Percentiles rank a stretch among this genome's conserved stretches.
Conservation (phyloP, 2,329 filamentous ascomycete species). For the Pseudogymnoascus sp. region DNA sequence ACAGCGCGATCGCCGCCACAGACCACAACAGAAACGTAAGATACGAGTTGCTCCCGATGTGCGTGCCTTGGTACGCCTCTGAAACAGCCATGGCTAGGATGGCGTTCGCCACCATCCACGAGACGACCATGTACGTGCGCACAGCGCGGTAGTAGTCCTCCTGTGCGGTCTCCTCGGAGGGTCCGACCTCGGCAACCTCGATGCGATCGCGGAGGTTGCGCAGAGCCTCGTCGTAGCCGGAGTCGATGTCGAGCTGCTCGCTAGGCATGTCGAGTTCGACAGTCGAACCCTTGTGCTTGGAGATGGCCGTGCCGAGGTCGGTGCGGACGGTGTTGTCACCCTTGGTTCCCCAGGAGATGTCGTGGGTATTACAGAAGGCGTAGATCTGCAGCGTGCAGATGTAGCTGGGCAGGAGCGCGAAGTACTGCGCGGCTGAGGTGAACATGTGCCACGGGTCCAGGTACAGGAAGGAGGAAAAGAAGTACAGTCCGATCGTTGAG, state of each 20-base stretch:
- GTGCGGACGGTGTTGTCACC: slow-evolving; percentile 93
- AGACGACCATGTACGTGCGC: slow-evolving; percentile 93
- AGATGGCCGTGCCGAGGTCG: slow-evolving; percentile 79
- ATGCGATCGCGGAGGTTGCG: slow-evolving; percentile 90
- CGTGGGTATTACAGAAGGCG: slow-evolving; percentile 98
- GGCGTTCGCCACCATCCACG: slow-evolving; percentile 89
- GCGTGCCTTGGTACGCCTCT: slow-evolving; percentile 67
- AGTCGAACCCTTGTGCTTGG: slow-evolving; percentile 60
- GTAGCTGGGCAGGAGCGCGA: slow-evolving; percentile 82
- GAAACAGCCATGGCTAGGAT: slow-evolving; percentile 88
- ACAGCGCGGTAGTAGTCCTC: slow-evolving; percentile 98
- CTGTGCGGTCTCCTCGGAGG: slow-evolving; percentile 75
- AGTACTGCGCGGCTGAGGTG: slow-evolving; percentile 85
- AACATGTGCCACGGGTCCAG: slow-evolving; percentile 99
- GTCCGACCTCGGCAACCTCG: slow-evolving; percentile 57
- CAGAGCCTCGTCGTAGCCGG: slow-evolving; percentile 91
- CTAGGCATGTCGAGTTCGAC: slow-evolving; percentile 97
- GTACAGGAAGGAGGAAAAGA: slow-evolving; percentile 93
- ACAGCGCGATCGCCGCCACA: slow-evolving; percentile 77
- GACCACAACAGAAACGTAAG: slow-evolving; percentile 88
- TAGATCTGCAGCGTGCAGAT: slow-evolving; percentile 98
- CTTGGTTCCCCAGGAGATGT: slow-evolving; percentile 98
- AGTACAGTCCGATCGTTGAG: slow-evolving; percentile 88
- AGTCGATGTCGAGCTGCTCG: slow-evolving; percentile 97
- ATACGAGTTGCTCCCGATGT: slow-evolving; percentile 78